These are phyloP conservation scores for Entonaema liquescens DNA, from an alignment of 495 filamentous ascomycete genomes.

Conservation along the genomic window DNA sequence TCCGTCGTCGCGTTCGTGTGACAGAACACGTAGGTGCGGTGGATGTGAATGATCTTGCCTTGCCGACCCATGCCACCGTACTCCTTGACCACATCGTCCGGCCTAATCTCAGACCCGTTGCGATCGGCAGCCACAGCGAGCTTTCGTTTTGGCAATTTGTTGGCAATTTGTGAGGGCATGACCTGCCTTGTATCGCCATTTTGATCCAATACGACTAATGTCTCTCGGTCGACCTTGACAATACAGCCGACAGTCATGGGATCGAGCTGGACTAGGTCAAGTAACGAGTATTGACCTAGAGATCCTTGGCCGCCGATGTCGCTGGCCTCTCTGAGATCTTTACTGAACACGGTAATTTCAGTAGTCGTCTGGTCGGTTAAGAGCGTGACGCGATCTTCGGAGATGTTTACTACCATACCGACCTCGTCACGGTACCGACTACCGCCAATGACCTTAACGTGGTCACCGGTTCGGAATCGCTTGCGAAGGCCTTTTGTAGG, in stretches of 20 bases:
- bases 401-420: conserved; percentile 94
- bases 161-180: conserved; percentile 89
- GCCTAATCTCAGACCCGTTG: conserved; percentile 90
- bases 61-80: conserved; percentile 82
- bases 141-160: conserved; percentile 80
- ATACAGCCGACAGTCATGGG: conserved; percentile 90
- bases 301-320: conserved; percentile 84
- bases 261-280: conserved; percentile 95
- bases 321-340: conserved; percentile 89
- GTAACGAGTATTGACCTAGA: conserved; percentile 85
- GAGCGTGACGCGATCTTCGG: conserved; percentile 88
- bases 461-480: conserved; percentile 90
- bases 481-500: conserved; percentile 94
- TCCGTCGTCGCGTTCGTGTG: conserved; percentile 85
- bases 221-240: conserved; percentile 94
- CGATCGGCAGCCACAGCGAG: conserved; percentile 91
- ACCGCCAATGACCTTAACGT: conserved; percentile 97
- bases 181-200: conserved; percentile 82
- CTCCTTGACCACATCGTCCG: conserved; percentile 92
- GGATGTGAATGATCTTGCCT: conserved; percentile 90
- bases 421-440: conserved; percentile 93
- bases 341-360: conserved; percentile 98
- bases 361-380: conserved; percentile 88
- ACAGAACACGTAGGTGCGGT: conserved; percentile 87
- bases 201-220: conserved; percentile 88